These are phyloP conservation scores for Torulaspora delbrueckii DNA, from an alignment of 805 yeast genomes.

Conservation along the genomic window DNA sequence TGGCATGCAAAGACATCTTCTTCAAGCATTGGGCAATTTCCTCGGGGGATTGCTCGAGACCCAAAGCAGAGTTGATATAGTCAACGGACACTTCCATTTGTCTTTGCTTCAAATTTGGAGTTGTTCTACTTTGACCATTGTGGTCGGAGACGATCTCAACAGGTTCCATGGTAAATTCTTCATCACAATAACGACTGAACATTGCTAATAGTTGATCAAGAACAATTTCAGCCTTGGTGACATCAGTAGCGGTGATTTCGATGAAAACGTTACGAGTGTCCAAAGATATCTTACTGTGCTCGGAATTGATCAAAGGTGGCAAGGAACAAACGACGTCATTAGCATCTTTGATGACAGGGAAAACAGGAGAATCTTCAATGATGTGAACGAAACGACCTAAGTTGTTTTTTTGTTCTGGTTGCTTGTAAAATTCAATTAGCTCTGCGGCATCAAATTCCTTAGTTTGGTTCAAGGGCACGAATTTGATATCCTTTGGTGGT, in stretches of 20 bases:
- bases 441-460: constrained; percentile 67
- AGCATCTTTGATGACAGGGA: constrained; percentile 83
- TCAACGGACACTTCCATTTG: constrained; percentile 65
- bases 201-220: constrained; percentile 89
- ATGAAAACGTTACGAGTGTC: constrained; percentile 84
- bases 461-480: constrained; percentile 69
- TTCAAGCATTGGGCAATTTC: constrained; percentile 64
- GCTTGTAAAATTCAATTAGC: constrained; percentile 75
- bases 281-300: constrained; percentile 80
- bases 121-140: constrained; percentile 65
- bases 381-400: constrained; percentile 84
- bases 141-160: constrained; percentile 79
- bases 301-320: constrained; percentile 96
- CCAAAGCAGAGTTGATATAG: constrained; percentile 90
- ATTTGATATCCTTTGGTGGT: constrained; percentile 69
- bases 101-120: constrained; percentile 71
- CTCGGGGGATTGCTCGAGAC: constrained; percentile 64
- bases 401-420: constrained; percentile 73
- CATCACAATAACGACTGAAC: constrained; percentile 84
- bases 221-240: constrained; percentile 89
- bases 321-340: constrained; percentile 75
- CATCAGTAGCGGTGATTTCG: constrained; percentile 93
- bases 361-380: constrained; percentile 81
- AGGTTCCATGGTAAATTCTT: constrained; percentile 85
- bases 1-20: constrained; percentile 77